Evolutionary conservation across 2,329 filamentous ascomycete genomes (phyloP).

Genomic region (Exophiala sp.): DNA sequence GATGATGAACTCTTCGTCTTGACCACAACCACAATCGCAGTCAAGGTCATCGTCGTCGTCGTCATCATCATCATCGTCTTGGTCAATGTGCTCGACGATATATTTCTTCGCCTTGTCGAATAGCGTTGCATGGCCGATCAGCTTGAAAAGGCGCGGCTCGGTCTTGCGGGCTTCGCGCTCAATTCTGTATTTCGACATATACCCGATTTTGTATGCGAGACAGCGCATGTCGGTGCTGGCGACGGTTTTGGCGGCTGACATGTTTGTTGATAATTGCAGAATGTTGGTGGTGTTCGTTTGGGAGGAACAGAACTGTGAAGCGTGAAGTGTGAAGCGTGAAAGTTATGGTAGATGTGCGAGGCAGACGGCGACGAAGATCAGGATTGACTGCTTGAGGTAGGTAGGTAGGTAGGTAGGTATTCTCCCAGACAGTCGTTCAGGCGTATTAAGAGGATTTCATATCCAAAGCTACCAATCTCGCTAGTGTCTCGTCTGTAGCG

Average conservation of each 20-base stretch:
- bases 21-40: background rate
- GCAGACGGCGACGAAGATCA: no score
- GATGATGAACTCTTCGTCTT: slow-evolving; percentile 2
- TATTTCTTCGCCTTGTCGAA: slow-evolving; percentile 19
- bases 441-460: background rate
- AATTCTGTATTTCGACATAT: slow-evolving; percentile 16
- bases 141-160: slow-evolving; percentile 15
- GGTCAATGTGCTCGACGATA: slow-evolving; percentile 11
- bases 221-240: background rate
- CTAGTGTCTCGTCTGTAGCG: background rate
- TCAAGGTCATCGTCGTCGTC: background rate
- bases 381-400: no score
- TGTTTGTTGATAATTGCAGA: background rate
- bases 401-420: no score
- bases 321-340: no score
- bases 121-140: slow-evolving; percentile 17
- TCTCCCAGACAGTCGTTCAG: background rate
- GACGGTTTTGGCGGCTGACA: background rate
- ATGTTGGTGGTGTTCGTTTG: no score
- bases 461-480: background rate
- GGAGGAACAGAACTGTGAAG: no score
- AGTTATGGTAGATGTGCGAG: no score
- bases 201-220: slow-evolving; percentile 19
- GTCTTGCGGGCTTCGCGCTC: slow-evolving; percentile 18
- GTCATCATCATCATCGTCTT: slow-evolving; percentile 1